Conservation (phyloP, 2,329 filamentous ascomycete genomes). For the Pyrenophora graminea region DNA sequence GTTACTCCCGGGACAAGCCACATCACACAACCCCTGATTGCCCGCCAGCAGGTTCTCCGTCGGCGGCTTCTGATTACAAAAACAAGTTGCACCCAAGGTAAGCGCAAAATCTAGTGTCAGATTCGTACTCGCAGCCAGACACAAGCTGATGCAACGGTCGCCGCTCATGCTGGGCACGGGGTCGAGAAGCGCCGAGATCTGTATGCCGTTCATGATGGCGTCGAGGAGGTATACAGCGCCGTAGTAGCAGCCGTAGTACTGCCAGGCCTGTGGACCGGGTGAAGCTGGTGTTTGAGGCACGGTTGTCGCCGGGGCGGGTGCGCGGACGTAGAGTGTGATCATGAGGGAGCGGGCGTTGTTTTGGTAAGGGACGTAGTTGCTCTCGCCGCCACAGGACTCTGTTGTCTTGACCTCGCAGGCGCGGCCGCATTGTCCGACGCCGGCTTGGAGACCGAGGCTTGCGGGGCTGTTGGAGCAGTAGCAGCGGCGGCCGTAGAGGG, state of each 20-base stretch:
- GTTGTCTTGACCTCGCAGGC: neutral
- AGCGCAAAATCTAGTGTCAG: neutral
- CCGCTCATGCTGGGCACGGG: neutral
- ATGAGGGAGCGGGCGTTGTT: neutral
- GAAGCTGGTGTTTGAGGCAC: neutral
- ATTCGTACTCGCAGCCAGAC: neutral
- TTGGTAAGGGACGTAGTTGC: constrained; percentile 4
- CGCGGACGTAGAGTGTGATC: no score
- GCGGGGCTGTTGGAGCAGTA: constrained; percentile 5
- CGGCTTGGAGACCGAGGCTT: neutral
- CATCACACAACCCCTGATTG: no score
- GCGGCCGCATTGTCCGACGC: constrained; percentile 3
- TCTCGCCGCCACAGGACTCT: constrained; percentile 7
- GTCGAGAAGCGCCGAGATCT: neutral
- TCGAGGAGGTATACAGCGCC: constrained; percentile 12
- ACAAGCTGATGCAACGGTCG: neutral
- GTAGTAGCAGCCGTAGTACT: constrained; percentile 9
- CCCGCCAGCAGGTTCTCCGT: no score
- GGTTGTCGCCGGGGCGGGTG: neutral
- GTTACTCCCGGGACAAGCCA: no score
- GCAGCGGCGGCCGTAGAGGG: neutral
- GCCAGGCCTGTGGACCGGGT: neutral
- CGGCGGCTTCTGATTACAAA: no score
- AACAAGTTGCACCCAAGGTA: no score
- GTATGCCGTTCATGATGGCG: constrained; percentile 5